Evolutionary conservation across 768 basidiomycete genomes (phyloP).

Genomic region (Sistotremastrum suecicum): DNA sequence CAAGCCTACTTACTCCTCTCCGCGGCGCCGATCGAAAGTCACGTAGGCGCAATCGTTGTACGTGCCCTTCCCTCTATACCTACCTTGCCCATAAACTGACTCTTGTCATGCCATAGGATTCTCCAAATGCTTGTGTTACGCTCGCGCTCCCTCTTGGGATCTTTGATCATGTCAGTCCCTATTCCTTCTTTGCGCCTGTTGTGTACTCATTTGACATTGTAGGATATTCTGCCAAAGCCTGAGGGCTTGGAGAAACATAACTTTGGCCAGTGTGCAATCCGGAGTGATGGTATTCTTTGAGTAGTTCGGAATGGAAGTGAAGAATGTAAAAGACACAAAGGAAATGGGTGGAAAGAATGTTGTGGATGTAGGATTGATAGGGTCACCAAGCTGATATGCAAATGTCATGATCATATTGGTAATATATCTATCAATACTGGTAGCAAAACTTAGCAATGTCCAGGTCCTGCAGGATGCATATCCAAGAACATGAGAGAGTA

Average conservation of each 20-base stretch:
- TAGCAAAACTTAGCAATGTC: too few species aligned
- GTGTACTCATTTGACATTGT: neutral
- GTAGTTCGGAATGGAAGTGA: neutral
- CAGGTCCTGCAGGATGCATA: too few species aligned
- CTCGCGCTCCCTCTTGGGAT: slow-evolving; percentile 64
- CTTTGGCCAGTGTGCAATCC: slow-evolving; percentile 52
- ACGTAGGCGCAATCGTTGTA: slow-evolving; percentile 58
- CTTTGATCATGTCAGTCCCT: slow-evolving; percentile 45
- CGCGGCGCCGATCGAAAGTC: slow-evolving; percentile 56
- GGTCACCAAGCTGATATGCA: too few species aligned
- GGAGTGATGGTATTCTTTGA: slow-evolving; percentile 45
- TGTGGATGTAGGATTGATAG: too few species aligned
- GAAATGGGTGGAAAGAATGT: neutral
- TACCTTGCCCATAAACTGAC: too few species aligned
- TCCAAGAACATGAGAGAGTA: too few species aligned
- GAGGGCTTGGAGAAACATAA: slow-evolving; percentile 45
- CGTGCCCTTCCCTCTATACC: too few species aligned
- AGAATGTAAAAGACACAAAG: neutral
- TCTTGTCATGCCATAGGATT: slow-evolving; percentile 30
- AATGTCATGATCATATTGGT: too few species aligned
- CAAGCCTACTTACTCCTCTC: slow-evolving; percentile 62
- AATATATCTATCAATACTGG: too few species aligned
- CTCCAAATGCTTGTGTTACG: slow-evolving; percentile 67
- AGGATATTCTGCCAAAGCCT: slow-evolving; percentile 57
- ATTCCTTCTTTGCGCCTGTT: neutral